Conservation (phyloP, 2,329 filamentous ascomycete genomes). For the Peltaster fructicola region DNA sequence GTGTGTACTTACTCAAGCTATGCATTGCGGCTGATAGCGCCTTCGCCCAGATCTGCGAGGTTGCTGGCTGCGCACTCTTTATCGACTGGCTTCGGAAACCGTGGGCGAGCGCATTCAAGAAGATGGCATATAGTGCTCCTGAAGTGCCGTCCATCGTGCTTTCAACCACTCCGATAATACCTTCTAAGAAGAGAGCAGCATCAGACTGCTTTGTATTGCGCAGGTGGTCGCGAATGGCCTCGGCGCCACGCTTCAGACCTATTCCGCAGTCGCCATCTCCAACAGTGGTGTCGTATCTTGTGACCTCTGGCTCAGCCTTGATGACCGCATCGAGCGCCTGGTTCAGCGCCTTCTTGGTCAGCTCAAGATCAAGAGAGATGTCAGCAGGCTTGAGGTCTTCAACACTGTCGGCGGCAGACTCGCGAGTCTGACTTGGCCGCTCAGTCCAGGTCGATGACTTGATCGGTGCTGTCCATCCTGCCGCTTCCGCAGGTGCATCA, state of each 20-base stretch:
- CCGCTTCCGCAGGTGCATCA: conserved; percentile 48
- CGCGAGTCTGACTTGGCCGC: conserved; percentile 21
- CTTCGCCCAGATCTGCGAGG: conserved; percentile 38
- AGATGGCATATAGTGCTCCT: conserved; percentile 70
- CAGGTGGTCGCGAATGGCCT: conserved; percentile 35
- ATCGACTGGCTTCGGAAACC: conserved; percentile 40
- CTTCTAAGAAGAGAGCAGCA: conserved; percentile 39
- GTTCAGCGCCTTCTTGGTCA: conserved; percentile 34
- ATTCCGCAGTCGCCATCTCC: conserved; percentile 85
- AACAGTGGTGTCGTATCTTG: conserved; percentile 59
- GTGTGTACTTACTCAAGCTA: conserved; percentile 66
- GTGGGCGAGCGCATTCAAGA: conserved; percentile 68
- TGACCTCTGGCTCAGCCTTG: conserved; percentile 46
- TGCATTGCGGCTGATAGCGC: conserved; percentile 56
- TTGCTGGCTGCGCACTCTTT: conserved; percentile 12
- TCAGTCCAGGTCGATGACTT: conserved; percentile 38
- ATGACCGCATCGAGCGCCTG: conserved; percentile 44
- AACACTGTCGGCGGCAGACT: conserved; percentile 21
- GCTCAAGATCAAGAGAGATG: conserved; percentile 33
- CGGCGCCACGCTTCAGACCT: conserved; percentile 70
- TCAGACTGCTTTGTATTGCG: conserved; percentile 29
- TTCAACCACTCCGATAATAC: conserved; percentile 47
- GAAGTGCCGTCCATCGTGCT: conserved; percentile 58
- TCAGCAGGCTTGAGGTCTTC: conserved; percentile 34
- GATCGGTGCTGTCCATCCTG: conserved; percentile 48